These are phyloP conservation scores for Glycine latifolia DNA, from an alignment of 306 rosid genomes.

Conservation along the genomic window DNA sequence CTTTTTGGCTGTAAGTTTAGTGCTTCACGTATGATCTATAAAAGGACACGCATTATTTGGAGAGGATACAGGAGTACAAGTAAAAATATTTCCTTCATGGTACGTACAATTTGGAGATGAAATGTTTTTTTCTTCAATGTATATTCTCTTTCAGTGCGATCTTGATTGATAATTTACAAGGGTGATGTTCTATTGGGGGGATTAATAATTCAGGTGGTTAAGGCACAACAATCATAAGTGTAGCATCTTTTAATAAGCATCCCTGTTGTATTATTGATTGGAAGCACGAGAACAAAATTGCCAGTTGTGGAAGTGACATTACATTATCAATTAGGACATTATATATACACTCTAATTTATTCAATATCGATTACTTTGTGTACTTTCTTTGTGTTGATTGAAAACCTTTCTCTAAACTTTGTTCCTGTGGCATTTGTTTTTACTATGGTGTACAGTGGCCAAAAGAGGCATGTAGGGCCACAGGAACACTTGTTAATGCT, in stretches of 20 bases:
- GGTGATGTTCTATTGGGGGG: conserved; percentile 11
- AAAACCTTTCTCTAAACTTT: conserved; percentile 36
- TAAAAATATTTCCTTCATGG: conserved; percentile 1
- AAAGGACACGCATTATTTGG: conserved; percentile 22
- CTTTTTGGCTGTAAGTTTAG: background rate
- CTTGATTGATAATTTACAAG: conserved; percentile 22
- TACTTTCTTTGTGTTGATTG: conserved; percentile 16
- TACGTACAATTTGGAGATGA: conserved; percentile 8
- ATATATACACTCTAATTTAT: background rate
- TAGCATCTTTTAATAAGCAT: conserved; percentile 34
- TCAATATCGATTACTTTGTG: conserved; percentile 9
- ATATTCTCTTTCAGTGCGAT: conserved; percentile 1
- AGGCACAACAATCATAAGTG: conserved; percentile 45
- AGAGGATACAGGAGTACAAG: conserved; percentile 11
- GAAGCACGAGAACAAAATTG: conserved; percentile 50
- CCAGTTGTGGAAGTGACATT: conserved; percentile 48
- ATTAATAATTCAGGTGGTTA: conserved; percentile 38
- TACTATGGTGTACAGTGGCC: conserved; percentile 39
- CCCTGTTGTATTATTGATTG: conserved; percentile 40
- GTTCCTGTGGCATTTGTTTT: conserved; percentile 38
- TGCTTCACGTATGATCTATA: conserved; percentile 1
- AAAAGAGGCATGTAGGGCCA: conserved; percentile 55
- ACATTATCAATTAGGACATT: conserved; percentile 26
- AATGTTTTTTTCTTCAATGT: background rate
- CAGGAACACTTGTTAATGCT: conserved; percentile 36